Base-by-base conservation (phyloP, 768 basidiomycete species). In the Kwoniella sp. region DNA sequence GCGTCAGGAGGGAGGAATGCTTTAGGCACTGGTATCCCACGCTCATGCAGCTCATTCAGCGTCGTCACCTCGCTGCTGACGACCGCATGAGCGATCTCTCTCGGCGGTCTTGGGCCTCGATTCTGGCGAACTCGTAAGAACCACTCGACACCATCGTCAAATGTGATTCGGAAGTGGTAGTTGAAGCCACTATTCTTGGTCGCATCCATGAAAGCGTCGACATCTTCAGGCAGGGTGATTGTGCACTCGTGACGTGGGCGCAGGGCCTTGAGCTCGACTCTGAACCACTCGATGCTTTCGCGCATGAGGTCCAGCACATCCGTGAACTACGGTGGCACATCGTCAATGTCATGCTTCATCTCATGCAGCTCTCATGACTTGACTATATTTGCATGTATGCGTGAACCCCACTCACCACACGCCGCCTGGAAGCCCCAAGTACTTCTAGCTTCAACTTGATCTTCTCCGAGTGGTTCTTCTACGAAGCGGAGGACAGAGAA, bases 121-220 rank as follows among this genome's bases (percentile, higher is more conserved):
- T 20, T 25, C 51, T 58, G 63, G 22, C 63, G n/a, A 11, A 58
- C 23, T 25, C 63, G 45, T 9, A 64, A 15, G 8, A 64, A 13
- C 55, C 63, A 64, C 28, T 58, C 34, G 34, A 58, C 31, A 1
- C 28, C 55, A 20, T 64, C 63, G 17, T 64, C 56, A 22, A 64
- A 64, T 23, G 30, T 52, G 20, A 58, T 20, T 12, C n/a, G 47
- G 29, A 64, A 52, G 38, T 64, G 55, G 7, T 50, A 22, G 23
- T 64, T 64, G 55, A 57, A 52, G 15, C 25, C 48, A 7, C 31
- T 47, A n/a, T 22, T 48, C 34, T n/a, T 29, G 22, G 11, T 22
- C 2, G 20, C 26, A 20, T 57, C 22, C 13, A 37, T 2, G 15
- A 58, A 30, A 1, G 28, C 5, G 5, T 55, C 41, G 17, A 29